phyloP scores from a whole-genome alignment of 2,329 filamentous ascomycete species.

The Cladophialophora immunda region DNA sequence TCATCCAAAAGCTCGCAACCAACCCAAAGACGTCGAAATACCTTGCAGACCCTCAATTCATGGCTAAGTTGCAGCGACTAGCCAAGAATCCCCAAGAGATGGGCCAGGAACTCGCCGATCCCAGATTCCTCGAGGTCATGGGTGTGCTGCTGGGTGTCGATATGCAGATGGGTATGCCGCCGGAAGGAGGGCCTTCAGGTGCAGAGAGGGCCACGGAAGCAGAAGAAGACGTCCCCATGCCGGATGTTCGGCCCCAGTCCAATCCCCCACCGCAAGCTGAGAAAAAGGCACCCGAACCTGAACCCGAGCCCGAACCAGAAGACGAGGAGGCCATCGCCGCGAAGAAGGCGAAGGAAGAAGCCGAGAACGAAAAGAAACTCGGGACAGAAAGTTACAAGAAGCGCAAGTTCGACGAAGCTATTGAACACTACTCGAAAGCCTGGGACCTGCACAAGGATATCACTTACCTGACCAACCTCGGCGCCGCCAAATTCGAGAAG shows the following conservation, averaged over 20 bases:
- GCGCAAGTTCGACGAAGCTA: constrained; percentile 92
- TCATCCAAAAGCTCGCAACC: constrained; percentile 86
- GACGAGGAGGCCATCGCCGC: constrained; percentile 86
- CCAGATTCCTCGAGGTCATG: constrained; percentile 91
- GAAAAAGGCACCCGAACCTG: constrained; percentile 65
- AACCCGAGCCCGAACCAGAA: constrained; percentile 71
- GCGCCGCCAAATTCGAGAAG: constrained; percentile 94
- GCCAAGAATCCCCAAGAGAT: constrained; percentile 80
- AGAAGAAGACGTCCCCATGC: constrained; percentile 81
- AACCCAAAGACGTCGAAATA: constrained; percentile 92
- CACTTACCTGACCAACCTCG: constrained; percentile 95
- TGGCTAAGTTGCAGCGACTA: constrained; percentile 85
- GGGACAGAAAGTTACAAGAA: constrained; percentile 99
- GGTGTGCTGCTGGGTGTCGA: constrained; percentile 93
- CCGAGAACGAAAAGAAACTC: constrained; percentile 91
- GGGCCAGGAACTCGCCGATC: constrained; percentile 84
- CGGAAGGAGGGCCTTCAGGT: constrained; percentile 54
- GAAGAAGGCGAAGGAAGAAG: constrained; percentile 89
- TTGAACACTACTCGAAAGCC: constrained; percentile 91
- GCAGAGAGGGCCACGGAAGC: constrained; percentile 56
- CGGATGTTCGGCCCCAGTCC: constrained; percentile 66
- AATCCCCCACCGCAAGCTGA: constrained; percentile 53
- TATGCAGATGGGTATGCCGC: constrained; percentile 74
- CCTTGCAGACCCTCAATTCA: constrained; percentile 85
- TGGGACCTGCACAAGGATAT: constrained; percentile 97